Conservation (phyloP, 306 rosid species). For the Rosa persica region DNA sequence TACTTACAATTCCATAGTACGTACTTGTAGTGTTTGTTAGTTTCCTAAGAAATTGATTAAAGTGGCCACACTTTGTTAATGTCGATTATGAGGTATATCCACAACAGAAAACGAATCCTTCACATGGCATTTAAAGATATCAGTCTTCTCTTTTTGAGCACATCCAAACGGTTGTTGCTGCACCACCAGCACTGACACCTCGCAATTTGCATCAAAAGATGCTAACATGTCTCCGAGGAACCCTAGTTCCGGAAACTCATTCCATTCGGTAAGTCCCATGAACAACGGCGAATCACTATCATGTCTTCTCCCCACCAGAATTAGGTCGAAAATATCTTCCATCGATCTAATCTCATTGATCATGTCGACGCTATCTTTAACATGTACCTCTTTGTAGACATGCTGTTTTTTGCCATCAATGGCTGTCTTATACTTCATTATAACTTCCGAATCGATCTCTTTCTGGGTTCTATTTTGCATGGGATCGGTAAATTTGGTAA, state of each 20-base stretch:
- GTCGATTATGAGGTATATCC: neutral
- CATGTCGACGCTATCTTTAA: conserved; percentile 41
- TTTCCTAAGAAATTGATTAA: neutral
- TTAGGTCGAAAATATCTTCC: conserved; percentile 39
- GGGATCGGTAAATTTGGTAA: conserved; percentile 27
- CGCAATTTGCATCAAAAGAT: conserved; percentile 32
- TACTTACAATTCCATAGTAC: neutral
- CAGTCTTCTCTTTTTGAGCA: neutral
- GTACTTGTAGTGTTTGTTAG: neutral
- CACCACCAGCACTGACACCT: conserved; percentile 51
- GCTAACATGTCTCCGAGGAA: conserved; percentile 52
- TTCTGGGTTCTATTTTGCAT: neutral
- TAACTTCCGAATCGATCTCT: conserved; percentile 27
- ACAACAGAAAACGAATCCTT: conserved; percentile 4
- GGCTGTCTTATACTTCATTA: conserved; percentile 32
- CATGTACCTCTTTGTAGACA: conserved; percentile 38
- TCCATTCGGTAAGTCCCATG: conserved; percentile 51
- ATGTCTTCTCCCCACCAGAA: conserved; percentile 60
- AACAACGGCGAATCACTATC: conserved; percentile 31
- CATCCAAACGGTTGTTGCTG: conserved; percentile 46
- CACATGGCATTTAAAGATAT: conserved; percentile 8
- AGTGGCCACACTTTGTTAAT: conserved; percentile 1
- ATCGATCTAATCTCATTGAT: conserved; percentile 35
- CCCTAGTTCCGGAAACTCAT: conserved; percentile 65
- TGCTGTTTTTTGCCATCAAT: conserved; percentile 17